A percentile compares a stretch with the other conserved stretches of the same genome.
These are phyloP conservation scores for Pseudogymnoascus sp. DNA, from an alignment of 2,329 filamentous ascomycete genomes.

Conservation along the genomic window DNA sequence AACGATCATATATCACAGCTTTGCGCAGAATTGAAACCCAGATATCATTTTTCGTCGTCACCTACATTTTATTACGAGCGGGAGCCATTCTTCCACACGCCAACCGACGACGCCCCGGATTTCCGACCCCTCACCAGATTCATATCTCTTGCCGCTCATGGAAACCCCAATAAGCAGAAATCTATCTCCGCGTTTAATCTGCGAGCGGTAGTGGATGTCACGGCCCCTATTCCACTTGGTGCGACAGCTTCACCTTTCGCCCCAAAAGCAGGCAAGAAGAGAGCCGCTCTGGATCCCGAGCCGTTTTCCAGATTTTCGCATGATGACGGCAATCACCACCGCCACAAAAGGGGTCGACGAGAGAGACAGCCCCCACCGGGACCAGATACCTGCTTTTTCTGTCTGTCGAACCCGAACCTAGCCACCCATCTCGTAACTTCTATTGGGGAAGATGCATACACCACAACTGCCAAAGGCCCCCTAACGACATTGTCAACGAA, in stretches of 20 bases:
- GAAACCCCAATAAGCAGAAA: conserved; percentile 71
- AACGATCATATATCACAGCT: conserved; percentile 71
- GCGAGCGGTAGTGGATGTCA: conserved; percentile 52
- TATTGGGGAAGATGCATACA: conserved; percentile 78
- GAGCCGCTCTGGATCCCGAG: conserved; percentile 35
- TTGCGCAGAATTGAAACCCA: conserved; percentile 72
- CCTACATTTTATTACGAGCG: conserved; percentile 67
- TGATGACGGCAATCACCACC: conserved; percentile 35
- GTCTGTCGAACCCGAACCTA: conserved; percentile 76
- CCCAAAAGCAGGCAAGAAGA: conserved; percentile 47
- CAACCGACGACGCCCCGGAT: conserved; percentile 45
- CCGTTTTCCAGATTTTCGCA: conserved; percentile 50
- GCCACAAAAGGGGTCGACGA: conserved; percentile 40
- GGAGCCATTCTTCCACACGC: conserved; percentile 77
- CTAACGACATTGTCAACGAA: conserved; percentile 68
- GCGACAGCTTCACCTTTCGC: conserved; percentile 71
- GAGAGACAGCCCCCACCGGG: conserved; percentile 53
- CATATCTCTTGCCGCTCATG: conserved; percentile 76
- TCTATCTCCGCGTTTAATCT: conserved; percentile 73
- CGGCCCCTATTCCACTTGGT: conserved; percentile 57
- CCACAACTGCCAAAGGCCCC: conserved; percentile 89
- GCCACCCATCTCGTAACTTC: conserved; percentile 83
- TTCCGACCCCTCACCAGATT: conserved; percentile 69
- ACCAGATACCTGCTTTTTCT: conserved; percentile 88
- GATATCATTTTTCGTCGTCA: conserved; percentile 78